Evolutionary conservation across 352 stramenopile species (phyloP), one percentile per base, ranked within the genome.

Genomic region (Phytopythium litorale): DNA sequence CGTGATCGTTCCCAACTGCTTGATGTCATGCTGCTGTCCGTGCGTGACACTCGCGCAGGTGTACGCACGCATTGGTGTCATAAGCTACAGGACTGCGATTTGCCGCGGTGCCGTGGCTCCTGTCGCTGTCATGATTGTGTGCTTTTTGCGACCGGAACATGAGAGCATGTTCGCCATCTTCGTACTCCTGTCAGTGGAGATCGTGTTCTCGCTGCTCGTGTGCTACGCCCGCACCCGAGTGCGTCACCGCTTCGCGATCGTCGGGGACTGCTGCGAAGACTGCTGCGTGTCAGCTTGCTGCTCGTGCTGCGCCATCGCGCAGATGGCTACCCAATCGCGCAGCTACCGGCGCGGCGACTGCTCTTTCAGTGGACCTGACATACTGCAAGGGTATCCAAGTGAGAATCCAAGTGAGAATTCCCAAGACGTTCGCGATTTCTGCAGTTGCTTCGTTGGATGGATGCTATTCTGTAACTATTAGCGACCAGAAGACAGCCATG

Each of bases 41-140:
- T 84, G 72, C 37, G 60, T 81, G 13, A 61, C 65, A 0, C 30
- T 81, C 32, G 70, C 70, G 0, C 75, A 84, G 50, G 70, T 84
- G 54, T 71, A 65, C 15, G 56, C 64, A 1, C 70, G 67, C 7
- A 52, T 87, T 7, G 71, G 64, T 23, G 50, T 75, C 42, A 65
- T 53, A 19, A 61, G 35, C 3, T 79, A 72, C 66, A 56, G 12
- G 2, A 32, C 28, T 32, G 28, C 28, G 28, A 4, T 32, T 32
- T 32, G 28, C 5, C 5, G 28, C 5, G 28, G 28, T 7, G 28
- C 28, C 28, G 3, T 32, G 28, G 28, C 28, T 32, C 28, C 28
- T 7, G 60, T 28, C 15, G 63, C 60, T 11, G 59, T 71, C 42
- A 59, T 81, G 32, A 55, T 82, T 30, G 69, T 80, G 45, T 67